Conservation (phyloP, 495 filamentous ascomycete species). For the Paragyromitra xinjiangensis region DNA sequence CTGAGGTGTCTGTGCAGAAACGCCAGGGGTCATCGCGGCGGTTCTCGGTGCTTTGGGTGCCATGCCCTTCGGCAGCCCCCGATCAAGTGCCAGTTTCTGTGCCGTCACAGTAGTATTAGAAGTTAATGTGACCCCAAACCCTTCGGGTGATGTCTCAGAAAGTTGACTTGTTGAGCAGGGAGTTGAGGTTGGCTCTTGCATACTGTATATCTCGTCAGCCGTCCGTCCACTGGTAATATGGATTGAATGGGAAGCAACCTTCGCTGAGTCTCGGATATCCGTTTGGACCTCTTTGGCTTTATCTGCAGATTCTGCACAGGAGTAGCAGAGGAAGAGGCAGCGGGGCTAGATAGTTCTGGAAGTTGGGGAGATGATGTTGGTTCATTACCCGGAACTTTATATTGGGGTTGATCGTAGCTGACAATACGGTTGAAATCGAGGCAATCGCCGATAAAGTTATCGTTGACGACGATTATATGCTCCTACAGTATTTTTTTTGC, state of each 20-base stretch:
- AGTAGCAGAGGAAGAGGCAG: background rate
- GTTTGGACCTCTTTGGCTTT: background rate
- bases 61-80: background rate
- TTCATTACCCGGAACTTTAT: conserved; percentile 64
- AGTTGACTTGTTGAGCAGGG: conserved; percentile 7
- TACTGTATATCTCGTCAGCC: conserved; percentile 3
- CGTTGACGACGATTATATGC: conserved; percentile 72
- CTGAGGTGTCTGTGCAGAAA: background rate
- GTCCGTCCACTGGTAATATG: background rate
- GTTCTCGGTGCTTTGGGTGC: background rate
- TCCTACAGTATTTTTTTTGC: conserved; percentile 57
- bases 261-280: conserved; percentile 3
- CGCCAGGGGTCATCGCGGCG: background rate
- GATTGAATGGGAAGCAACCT: background rate
- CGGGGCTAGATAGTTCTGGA: background rate
- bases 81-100: background rate
- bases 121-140: background rate
- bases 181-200: conserved; percentile 18
- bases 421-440: conserved; percentile 69
- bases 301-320: conserved; percentile 25
- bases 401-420: conserved; percentile 67
- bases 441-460: conserved; percentile 81
- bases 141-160: background rate
- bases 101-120: background rate
- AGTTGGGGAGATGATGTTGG: background rate